These are phyloP conservation scores for Epichloe typhina DNA, from an alignment of 2,329 filamentous ascomycete species.

Conservation along the genomic window DNA sequence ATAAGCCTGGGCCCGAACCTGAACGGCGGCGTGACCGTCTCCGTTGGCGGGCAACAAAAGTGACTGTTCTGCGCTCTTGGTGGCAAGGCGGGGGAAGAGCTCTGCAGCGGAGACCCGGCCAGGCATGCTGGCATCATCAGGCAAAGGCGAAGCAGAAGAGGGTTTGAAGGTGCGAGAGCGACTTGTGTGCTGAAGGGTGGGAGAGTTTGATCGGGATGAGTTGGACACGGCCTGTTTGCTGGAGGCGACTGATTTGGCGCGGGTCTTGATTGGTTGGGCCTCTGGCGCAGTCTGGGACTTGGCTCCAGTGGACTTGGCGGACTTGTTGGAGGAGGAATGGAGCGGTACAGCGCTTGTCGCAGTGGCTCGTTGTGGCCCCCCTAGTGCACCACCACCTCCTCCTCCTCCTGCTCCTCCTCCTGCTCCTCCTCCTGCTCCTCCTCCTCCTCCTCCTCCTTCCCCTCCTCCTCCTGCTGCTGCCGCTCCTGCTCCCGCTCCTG, in stretches of 20 bases:
- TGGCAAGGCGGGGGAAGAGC: constrained; percentile 19
- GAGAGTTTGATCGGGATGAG: constrained; percentile 24
- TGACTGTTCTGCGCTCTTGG: constrained; percentile 10
- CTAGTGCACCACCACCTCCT: neutral
- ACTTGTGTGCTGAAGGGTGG: constrained; percentile 11
- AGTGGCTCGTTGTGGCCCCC: neutral
- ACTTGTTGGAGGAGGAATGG: constrained; percentile 1
- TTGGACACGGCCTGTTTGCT: constrained; percentile 23
- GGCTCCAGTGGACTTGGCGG: constrained; percentile 8
- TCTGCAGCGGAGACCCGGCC: constrained; percentile 23
- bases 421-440: constrained; percentile 2
- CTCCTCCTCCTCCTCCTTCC: neutral
- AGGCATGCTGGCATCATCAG: constrained; percentile 26
- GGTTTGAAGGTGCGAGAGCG: constrained; percentile 12
- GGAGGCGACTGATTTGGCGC: constrained; percentile 26
- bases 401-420: neutral
- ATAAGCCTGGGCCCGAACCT: constrained; percentile 15
- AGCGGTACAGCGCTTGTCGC: neutral
- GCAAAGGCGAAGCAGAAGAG: constrained; percentile 8
- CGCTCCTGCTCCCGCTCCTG: constrained; percentile 1
- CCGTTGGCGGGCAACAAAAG: neutral
- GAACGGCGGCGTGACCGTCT: constrained; percentile 10
- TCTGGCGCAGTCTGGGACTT: constrained; percentile 24
- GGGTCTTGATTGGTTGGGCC: constrained; percentile 18
- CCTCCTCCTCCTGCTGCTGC: neutral